These are phyloP conservation scores for Penicillium maclennaniae DNA, from an alignment of 495 filamentous ascomycete genomes.

Conservation along the genomic window DNA sequence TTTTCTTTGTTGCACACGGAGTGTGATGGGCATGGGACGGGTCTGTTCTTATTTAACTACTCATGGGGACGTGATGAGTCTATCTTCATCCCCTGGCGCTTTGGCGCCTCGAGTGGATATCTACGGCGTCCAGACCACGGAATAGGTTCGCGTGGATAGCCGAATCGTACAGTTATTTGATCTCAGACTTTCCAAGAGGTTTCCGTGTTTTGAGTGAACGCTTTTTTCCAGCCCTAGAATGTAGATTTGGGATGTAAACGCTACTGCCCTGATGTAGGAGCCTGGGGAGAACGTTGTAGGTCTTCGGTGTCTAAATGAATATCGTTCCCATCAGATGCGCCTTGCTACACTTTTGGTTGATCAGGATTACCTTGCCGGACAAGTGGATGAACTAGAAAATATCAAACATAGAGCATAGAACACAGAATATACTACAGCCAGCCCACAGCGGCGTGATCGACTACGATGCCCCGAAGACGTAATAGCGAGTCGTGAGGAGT, in stretches of 20 bases:
- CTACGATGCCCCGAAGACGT: too few species aligned
- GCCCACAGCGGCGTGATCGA: neutral
- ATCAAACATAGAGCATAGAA: too few species aligned
- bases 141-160: constrained; percentile 19
- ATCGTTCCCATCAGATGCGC: too few species aligned
- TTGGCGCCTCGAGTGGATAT: constrained; percentile 14
- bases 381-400: too few species aligned
- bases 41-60: constrained; percentile 10
- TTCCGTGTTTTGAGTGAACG: neutral
- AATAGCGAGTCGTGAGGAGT: neutral
- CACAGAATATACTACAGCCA: too few species aligned
- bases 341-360: too few species aligned
- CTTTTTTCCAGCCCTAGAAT: neutral
- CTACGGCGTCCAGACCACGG: constrained; percentile 16
- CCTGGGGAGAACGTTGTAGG: too few species aligned
- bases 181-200: neutral
- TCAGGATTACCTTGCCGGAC: too few species aligned
- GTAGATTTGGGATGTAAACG: too few species aligned
- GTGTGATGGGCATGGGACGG: constrained; percentile 37
- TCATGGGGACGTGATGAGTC: neutral
- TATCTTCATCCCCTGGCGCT: constrained; percentile 13
- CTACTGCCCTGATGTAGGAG: too few species aligned
- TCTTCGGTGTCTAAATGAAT: too few species aligned
- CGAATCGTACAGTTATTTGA: constrained; percentile 21
- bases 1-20: constrained; percentile 29